Base-by-base conservation (phyloP, 768 basidiomycete species). In the Mycena capillaripes region DNA sequence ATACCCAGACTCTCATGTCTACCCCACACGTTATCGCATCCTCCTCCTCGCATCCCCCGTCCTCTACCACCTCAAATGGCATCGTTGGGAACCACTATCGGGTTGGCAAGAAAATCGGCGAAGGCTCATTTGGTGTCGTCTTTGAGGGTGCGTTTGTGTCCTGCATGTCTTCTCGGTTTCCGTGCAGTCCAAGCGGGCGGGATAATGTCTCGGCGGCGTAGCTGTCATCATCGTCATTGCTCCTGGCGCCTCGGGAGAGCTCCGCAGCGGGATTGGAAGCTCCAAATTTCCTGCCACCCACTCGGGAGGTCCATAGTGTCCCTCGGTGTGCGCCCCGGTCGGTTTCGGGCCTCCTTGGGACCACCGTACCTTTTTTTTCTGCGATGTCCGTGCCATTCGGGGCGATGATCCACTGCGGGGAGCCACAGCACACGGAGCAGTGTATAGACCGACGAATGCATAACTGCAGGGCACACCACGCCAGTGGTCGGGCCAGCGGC, bases 51-150 rank as follows among this genome's bases (percentile, higher is more conserved):
- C 92, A 93, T 82, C 91, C 89, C 61, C 88, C 90, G 21, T 89
- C 90, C 78, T 87, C 90, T 56, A 84, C 90, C 32, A 87, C 88
- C 36, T 73, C 84, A 46, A 93, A 91, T 82, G 90, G 93, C 77
- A 90, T 95, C 81, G 92, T 95, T 69, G 94, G 94, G 50, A 91
- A 87, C 78, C 90, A 94, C 81, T 95, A 90, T 80, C 89, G 94
- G 74, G 97, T 99, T 61, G 97, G 97, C 60, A 97, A 97, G 89
- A 98, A 98, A 91, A 97, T 99, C 81, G 97, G 97, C 57, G 97
- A 99, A 84, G 97, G 97, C 60, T 95, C 93, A n/a, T 99, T 99
- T 81, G 97, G 97, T 78, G 97, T 99, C 75, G 93, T 99, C 73
- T 96, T 98, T 83, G 93, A 98, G 89, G 93, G 98, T 97, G 79